A percentile compares a stretch with the other conserved stretches of the same genome.
phyloP scores from a whole-genome alignment of 2,329 filamentous ascomycete species.

The Alternaria sp. region DNA sequence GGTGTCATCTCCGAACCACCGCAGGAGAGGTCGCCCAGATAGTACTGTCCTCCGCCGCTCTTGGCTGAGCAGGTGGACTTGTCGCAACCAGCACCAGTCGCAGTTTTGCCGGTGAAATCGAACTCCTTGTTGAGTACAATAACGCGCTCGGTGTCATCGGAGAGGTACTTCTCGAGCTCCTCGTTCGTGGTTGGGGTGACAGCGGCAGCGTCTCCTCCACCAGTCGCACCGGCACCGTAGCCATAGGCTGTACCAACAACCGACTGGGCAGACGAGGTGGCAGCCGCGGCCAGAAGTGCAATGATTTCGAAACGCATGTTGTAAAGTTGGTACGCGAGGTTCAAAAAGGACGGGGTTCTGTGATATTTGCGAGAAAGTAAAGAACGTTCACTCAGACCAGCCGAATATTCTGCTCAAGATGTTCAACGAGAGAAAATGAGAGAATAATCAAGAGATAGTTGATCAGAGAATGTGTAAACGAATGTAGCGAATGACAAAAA shows the following conservation, averaged over 20 bases:
- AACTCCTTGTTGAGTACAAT: conserved; percentile 34
- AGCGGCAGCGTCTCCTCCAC: conserved; percentile 32
- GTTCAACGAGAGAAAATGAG: conserved; percentile 23
- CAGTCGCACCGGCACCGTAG: conserved; percentile 34
- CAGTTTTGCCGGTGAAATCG: conserved; percentile 37
- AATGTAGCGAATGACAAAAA: background rate
- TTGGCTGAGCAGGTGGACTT: conserved; percentile 25
- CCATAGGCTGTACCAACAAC: conserved; percentile 37
- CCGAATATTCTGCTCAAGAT: conserved; percentile 32
- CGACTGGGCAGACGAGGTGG: conserved; percentile 28
- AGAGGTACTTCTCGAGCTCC: conserved; percentile 31
- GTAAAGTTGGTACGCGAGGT: background rate
- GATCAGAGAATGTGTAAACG: background rate
- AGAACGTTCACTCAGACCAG: conserved; percentile 32
- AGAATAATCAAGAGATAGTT: conserved; percentile 3
- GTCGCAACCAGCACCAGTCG: conserved; percentile 32
- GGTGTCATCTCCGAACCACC: conserved; percentile 23
- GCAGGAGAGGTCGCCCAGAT: conserved; percentile 34
- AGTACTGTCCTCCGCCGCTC: conserved; percentile 28
- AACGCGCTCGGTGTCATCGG: conserved; percentile 29
- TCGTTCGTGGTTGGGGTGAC: conserved; percentile 32
- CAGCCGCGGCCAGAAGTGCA: conserved; percentile 24
- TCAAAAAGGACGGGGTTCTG: background rate
- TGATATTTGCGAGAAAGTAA: conserved; percentile 14
- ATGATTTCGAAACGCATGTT: conserved; percentile 32